Evolutionary conservation across 2,329 filamentous ascomycete genomes (phyloP).

Genomic region (Rhynchosporium secalis): DNA sequence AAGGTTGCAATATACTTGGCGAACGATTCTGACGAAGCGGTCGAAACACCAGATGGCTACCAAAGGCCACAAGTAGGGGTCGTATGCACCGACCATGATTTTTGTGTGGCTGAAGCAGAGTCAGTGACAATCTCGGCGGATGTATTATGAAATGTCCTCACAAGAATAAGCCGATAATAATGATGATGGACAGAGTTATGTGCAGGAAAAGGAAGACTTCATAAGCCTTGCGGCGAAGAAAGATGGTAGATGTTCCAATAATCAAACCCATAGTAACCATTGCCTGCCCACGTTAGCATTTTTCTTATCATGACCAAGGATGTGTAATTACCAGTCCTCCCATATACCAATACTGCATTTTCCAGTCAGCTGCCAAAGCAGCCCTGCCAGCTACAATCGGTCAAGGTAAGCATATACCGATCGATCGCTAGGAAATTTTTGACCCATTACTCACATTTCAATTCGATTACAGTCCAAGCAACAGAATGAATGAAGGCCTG

Average conservation of each 20-base stretch:
- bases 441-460: slow-evolving; percentile 43
- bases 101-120: slow-evolving; percentile 38
- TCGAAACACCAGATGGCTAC: slow-evolving; percentile 51
- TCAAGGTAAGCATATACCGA: no score
- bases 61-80: slow-evolving; percentile 52
- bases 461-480: slow-evolving; percentile 49
- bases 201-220: slow-evolving; percentile 52
- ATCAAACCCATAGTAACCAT: slow-evolving; percentile 44
- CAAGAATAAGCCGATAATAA: slow-evolving; percentile 41
- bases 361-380: neutral
- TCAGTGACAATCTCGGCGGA: neutral
- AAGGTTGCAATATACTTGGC: slow-evolving; percentile 47
- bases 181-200: slow-evolving; percentile 52
- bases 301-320: neutral
- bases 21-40: slow-evolving; percentile 45
- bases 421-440: no score
- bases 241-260: slow-evolving; percentile 46
- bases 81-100: slow-evolving; percentile 43
- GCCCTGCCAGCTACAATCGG: neutral
- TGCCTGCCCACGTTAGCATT: slow-evolving; percentile 28
- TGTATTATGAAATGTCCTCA: neutral
- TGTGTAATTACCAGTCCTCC: neutral
- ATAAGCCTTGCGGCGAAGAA: slow-evolving; percentile 42
- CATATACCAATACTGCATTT: neutral
- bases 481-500: slow-evolving; percentile 64